Conservation (phyloP, 2,329 filamentous ascomycete genomes). For the Nectriaceae sp. region DNA sequence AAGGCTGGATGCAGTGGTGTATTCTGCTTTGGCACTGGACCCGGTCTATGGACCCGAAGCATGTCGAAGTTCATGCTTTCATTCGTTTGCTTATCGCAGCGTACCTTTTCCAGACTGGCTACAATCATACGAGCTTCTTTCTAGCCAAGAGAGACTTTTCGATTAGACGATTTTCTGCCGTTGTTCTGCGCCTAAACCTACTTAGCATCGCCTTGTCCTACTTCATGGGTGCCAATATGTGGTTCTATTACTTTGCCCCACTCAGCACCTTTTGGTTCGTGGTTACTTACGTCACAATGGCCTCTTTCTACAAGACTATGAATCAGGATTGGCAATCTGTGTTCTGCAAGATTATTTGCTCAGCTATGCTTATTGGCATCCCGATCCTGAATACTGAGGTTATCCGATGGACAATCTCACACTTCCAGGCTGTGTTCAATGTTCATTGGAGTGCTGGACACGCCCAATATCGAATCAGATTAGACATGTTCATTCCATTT, state of each 20-base stretch:
- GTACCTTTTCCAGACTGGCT: slow-evolving; percentile 65
- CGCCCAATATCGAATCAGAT: slow-evolving; percentile 8
- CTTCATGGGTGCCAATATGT: slow-evolving; percentile 55
- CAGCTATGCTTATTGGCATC: neutral
- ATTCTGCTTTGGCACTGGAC: slow-evolving; percentile 59
- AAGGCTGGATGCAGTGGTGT: slow-evolving; percentile 63
- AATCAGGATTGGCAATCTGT: neutral
- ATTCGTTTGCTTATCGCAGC: slow-evolving; percentile 55
- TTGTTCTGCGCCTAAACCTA: slow-evolving; percentile 60
- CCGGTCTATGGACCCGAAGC: slow-evolving; percentile 44
- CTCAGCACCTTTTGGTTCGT: slow-evolving; percentile 65
- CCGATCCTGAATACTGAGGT: neutral
- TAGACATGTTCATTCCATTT: slow-evolving; percentile 24
- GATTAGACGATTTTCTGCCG: slow-evolving; percentile 48
- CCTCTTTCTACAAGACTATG: slow-evolving; percentile 31
- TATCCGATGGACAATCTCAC: neutral
- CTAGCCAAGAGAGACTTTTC: slow-evolving; percentile 59
- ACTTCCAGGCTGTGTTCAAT: neutral
- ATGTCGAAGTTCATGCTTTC: slow-evolving; percentile 54
- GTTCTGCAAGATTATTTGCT: neutral
- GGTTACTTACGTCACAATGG: slow-evolving; percentile 53
- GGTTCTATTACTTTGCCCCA: slow-evolving; percentile 59
- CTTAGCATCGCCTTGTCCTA: slow-evolving; percentile 55
- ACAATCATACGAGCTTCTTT: slow-evolving; percentile 62
- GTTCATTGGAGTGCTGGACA: neutral